phyloP scores from a whole-genome alignment of 495 filamentous ascomycete species.

The Xylaria acuta region DNA sequence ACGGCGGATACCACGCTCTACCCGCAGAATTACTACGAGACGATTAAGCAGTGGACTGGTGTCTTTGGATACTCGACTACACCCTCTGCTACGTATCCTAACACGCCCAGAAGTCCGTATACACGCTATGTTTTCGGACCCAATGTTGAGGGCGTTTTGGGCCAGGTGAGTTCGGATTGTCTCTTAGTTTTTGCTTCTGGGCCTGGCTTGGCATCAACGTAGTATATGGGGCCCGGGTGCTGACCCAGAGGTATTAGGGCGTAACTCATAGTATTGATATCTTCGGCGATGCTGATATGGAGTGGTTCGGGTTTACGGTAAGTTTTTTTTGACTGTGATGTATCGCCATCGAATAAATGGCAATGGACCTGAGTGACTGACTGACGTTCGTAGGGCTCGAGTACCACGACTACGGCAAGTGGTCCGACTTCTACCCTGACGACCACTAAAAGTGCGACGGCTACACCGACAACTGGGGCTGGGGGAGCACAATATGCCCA shows the following conservation, averaged over 20 bases:
- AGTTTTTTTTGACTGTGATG: not conserved
- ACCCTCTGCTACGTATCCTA: conserved; percentile 38
- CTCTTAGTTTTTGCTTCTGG: not conserved
- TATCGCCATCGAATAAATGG: not conserved
- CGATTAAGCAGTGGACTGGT: conserved; percentile 58
- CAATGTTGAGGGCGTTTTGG: conserved; percentile 48
- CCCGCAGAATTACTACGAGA: conserved; percentile 55
- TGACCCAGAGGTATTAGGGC: conserved; percentile 24
- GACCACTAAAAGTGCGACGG: not conserved
- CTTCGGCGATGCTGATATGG: conserved; percentile 40
- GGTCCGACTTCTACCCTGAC: conserved; percentile 8
- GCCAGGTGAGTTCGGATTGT: conserved; percentile 18
- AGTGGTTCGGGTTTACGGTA: conserved; percentile 42
- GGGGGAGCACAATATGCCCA: conserved; percentile 43
- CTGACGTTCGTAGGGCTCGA: not conserved
- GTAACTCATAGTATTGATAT: conserved; percentile 42
- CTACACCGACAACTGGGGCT: not conserved
- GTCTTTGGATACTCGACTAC: conserved; percentile 50
- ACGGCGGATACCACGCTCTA: conserved; percentile 50
- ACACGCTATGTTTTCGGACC: conserved; percentile 56
- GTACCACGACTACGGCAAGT: conserved; percentile 11
- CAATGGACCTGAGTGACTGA: not conserved
- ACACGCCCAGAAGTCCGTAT: conserved; percentile 42
- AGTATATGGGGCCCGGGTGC: not conserved
- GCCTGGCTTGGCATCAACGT: not conserved